Evolutionary conservation across 2,329 filamentous ascomycete genomes (phyloP), one percentile per base, ranked within the genome.

Genomic region (Trichoderma atrobrunneum): DNA sequence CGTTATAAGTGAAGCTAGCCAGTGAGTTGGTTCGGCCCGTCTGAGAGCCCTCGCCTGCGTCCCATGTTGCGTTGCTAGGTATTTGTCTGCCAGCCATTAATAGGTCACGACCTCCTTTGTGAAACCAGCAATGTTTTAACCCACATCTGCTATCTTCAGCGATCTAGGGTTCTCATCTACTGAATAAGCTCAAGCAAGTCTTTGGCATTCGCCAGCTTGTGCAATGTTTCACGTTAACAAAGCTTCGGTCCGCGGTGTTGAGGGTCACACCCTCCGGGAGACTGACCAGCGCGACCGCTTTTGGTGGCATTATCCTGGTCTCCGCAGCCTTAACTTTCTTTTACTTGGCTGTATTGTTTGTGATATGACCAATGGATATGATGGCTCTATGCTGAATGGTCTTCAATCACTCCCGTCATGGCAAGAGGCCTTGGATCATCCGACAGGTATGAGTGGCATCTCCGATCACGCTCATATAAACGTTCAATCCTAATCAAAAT

Each of bases 301-400:
- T 51, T 71, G 68, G 68, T 71, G 68, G 68, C 59, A 65, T 32
- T 71, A 71, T 56, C 68, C 59, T 16, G 68, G 68, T 34, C 68
- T 71, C 18, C 68, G 68, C 59, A 65, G 21, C 6, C 68, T 71
- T 16, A 71, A 71, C 24, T 24, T 70, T 18, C 66, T 70, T 28
- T n/a, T 70, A 3, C 51, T 70, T 21, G 66, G 66, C 26, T 70
- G 66, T n/a, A 70, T 70, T 32, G 56, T 70, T 24, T 70, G 66
- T 59, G 66, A 70, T 36, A 70, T 70, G 56, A 70, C 86, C 6
- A 85, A 83, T 69, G 85, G 64, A 56, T 67, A 86, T 64, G 84
- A 86, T 75, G 84, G 84, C 3, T 83, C 81, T 18, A 85, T 87
- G 81, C 84, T 87, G 80, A 87, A 87, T 72, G 83, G 82, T 7